Evolutionary conservation across 2,329 filamentous ascomycete species (phyloP), one percentile per base, ranked within the genome.

Genomic region (Cordyceps cateniannulata): DNA sequence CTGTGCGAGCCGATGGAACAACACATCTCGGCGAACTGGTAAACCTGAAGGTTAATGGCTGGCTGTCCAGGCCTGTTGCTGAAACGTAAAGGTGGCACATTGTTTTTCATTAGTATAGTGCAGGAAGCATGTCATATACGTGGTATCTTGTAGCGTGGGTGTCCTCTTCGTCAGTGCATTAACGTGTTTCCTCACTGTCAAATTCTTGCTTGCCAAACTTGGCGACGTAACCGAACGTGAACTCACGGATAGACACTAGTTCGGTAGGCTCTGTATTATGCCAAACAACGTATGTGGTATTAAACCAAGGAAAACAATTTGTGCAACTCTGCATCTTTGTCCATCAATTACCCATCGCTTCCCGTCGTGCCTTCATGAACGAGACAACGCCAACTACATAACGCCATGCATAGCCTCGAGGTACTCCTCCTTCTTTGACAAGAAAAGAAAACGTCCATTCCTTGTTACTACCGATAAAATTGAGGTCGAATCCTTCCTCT

Each of bases 321-420:
- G 38, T 42, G 12, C 24, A 48, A 48, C 22, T 48, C 35, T 25
- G 29, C 29, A 20, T 24, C 22, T 24, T 27, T 53, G 29, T 53
- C 14, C 22, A 18, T 27, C 42, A 54, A 44, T 27, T 3, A 35
- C 54, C 42, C 5, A 32, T 25, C 52, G 52, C 53, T 49, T 45
- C 25, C 51, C 44, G 16, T 44, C 29, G 62, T 35, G 29, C 16
- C 20, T 59, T 59, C 25, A 47, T 42, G 59, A 61, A 64, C 45
- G 22, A 63, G 45, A 20, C 62, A 62, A 49, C 38, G 52, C 63
- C 61, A 64, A 64, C 45, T 29, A 63, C 50, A 20, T 63, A 62
- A 49, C 38, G 52, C 63, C 61, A 64, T 44, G 59, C 45, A 62
- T 61, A 50, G 54, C 63, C 58, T 14, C 25, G 8, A n/a, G 40